Percentiles rank a stretch among this genome's conserved stretches.
These are phyloP conservation scores for Lepidium aucheri DNA, from an alignment of 345 rosid species.

Conservation along the genomic window DNA sequence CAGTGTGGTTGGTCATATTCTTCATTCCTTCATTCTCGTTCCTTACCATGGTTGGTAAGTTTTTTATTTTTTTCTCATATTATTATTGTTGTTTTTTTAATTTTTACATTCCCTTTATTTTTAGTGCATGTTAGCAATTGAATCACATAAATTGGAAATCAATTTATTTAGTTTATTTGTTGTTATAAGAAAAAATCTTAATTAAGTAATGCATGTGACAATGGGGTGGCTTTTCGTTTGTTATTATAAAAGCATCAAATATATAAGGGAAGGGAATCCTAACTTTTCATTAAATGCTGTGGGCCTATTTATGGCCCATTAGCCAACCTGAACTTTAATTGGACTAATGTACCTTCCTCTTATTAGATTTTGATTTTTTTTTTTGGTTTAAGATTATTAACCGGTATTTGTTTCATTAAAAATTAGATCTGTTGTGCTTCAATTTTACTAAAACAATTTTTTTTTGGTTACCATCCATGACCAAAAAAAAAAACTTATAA, in stretches of 20 bases:
- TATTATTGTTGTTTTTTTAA: background rate
- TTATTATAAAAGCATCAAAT: constrained; percentile 6
- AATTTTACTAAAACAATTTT: background rate
- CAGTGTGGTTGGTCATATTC: constrained; percentile 54
- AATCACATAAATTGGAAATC: background rate
- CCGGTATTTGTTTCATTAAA: background rate
- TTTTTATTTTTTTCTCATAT: background rate
- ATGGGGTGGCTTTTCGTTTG: background rate
- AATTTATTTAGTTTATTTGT: no score
- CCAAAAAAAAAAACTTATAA: background rate
- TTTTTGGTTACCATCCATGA: background rate
- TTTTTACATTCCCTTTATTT: no score
- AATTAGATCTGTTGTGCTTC: background rate
- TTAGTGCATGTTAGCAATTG: background rate
- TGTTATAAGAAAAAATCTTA: background rate
- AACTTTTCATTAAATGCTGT: constrained; percentile 4
- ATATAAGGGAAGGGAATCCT: background rate
- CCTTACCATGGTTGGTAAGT: constrained; percentile 85
- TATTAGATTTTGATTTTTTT: background rate
- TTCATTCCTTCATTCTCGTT: constrained; percentile 77
- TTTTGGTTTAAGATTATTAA: background rate
- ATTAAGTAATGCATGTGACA: constrained; percentile 17
- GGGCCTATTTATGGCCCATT: constrained; percentile 18
- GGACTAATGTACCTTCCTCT: background rate
- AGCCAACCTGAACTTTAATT: background rate